Percentiles rank a stretch among this genome's conserved stretches.
These are phyloP conservation scores for Pyropia haitanensis DNA, from an alignment of 23 red algal genomes.

Conservation along the genomic window DNA sequence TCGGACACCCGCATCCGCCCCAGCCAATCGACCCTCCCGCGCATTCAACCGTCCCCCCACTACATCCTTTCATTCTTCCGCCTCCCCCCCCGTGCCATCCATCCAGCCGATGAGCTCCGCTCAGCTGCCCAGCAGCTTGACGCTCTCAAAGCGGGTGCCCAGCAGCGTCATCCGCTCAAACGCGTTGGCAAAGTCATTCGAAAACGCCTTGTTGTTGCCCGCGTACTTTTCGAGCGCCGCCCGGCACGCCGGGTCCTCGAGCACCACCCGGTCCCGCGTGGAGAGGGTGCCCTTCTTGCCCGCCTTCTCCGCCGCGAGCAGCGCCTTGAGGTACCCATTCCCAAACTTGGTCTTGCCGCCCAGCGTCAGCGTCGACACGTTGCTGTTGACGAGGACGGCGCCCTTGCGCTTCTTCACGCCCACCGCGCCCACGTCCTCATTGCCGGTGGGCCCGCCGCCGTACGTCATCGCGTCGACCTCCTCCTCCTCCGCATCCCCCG, in stretches of 20 bases:
- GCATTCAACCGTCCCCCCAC: too few species aligned
- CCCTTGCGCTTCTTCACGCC: slow-evolving; percentile 34
- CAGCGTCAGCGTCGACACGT: slow-evolving; percentile 68
- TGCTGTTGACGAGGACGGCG: slow-evolving; percentile 74
- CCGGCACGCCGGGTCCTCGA: slow-evolving; percentile 35
- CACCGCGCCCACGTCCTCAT: slow-evolving; percentile 27
- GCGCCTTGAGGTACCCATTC: slow-evolving; percentile 58
- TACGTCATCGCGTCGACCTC: slow-evolving; percentile 62
- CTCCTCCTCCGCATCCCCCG: slow-evolving; percentile 27
- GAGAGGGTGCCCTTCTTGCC: slow-evolving; percentile 15
- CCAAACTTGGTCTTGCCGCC: slow-evolving; percentile 72
- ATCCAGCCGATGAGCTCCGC: too few species aligned
- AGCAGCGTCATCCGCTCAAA: slow-evolving; percentile 65
- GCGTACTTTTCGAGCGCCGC: slow-evolving; percentile 60
- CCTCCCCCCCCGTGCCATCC: too few species aligned
- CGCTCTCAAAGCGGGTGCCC: slow-evolving; percentile 63
- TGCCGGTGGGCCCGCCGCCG: too few species aligned
- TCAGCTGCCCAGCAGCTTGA: slow-evolving; percentile 29
- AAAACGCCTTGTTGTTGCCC: slow-evolving; percentile 68
- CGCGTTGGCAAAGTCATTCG: slow-evolving; percentile 72
- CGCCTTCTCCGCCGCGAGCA: slow-evolving; percentile 38
- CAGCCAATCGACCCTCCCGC: too few species aligned
- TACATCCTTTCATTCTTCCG: too few species aligned
- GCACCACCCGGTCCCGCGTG: slow-evolving; percentile 46
- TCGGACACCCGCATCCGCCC: too few species aligned